Percentiles rank a stretch among this genome's conserved stretches.
These are phyloP conservation scores for Salisapilia sapeloensis DNA, from an alignment of 352 stramenopile species.

Conservation along the genomic window DNA sequence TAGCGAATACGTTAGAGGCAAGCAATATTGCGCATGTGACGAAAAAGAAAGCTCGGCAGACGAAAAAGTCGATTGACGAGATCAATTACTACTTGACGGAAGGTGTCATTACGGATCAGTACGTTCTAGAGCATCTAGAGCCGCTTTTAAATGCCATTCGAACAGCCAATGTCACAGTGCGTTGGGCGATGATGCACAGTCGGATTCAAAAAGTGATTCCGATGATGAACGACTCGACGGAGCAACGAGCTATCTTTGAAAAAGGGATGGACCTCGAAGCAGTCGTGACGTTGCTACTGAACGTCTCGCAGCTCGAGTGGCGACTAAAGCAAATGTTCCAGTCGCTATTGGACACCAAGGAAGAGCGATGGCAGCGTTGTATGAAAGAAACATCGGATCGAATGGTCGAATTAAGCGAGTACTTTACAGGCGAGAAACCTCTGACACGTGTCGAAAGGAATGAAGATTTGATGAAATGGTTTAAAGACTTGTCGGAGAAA, in stretches of 20 bases:
- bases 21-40: slow-evolving; percentile 83
- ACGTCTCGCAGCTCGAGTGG: slow-evolving; percentile 89
- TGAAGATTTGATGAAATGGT: slow-evolving; percentile 88
- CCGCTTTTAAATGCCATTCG: slow-evolving; percentile 84
- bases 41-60: slow-evolving; percentile 76
- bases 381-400: slow-evolving; percentile 80
- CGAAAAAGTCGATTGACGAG: slow-evolving; percentile 73
- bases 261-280: slow-evolving; percentile 67
- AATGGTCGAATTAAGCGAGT: slow-evolving; percentile 87
- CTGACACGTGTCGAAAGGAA: slow-evolving; percentile 86
- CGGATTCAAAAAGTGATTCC: slow-evolving; percentile 68
- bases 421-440: slow-evolving; percentile 88
- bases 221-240: slow-evolving; percentile 76
- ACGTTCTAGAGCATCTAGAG: slow-evolving; percentile 86
- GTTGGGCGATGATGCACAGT: slow-evolving; percentile 92
- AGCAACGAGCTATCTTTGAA: slow-evolving; percentile 73
- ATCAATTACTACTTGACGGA: slow-evolving; percentile 85
- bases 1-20: slow-evolving; percentile 78
- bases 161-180: slow-evolving; percentile 84
- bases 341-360: slow-evolving; percentile 78
- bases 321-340: slow-evolving; percentile 90
- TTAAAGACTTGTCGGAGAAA: slow-evolving; percentile 82
- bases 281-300: slow-evolving; percentile 85
- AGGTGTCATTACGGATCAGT: slow-evolving; percentile 85
- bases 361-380: slow-evolving; percentile 82